phyloP scores from a whole-genome alignment of 1,284 basidiomycete genomes.

The Malassezia arunalokei region DNA sequence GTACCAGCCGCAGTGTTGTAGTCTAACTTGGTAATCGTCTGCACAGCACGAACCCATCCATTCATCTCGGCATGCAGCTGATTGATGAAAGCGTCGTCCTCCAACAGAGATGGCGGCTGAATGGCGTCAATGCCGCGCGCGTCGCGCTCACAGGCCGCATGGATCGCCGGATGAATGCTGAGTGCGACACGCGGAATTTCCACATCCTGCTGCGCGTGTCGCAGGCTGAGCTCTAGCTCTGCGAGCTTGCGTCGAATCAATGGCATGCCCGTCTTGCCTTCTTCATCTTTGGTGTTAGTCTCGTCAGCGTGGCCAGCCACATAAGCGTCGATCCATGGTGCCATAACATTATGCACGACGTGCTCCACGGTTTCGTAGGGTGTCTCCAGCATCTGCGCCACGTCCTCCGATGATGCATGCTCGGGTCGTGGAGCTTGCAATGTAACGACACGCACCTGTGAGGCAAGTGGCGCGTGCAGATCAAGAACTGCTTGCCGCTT shows the following conservation, averaged over 20 bases:
- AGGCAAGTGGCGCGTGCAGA: neutral
- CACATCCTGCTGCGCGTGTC: constrained; percentile 95
- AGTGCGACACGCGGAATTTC: constrained; percentile 95
- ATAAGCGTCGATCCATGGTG: constrained; percentile 96
- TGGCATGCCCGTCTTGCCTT: constrained; percentile 71
- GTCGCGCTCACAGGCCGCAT: constrained; percentile 57
- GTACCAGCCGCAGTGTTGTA: constrained; percentile 90
- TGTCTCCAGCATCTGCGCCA: constrained; percentile 22
- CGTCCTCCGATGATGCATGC: neutral
- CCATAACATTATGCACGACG: constrained; percentile 89
- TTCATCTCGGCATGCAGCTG: constrained; percentile 87
- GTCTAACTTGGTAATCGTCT: constrained; percentile 79
- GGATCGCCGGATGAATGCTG: constrained; percentile 76
- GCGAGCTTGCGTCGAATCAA: constrained; percentile 99
- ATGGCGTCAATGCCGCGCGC: constrained; percentile 54
- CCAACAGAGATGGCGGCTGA: constrained; percentile 57
- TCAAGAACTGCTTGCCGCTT: constrained; percentile 11
- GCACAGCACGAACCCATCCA: constrained; percentile 95
- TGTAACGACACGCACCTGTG: constrained; percentile 12
- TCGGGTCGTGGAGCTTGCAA: constrained; percentile 1
- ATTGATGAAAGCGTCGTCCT: constrained; percentile 84
- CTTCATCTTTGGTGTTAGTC: constrained; percentile 18
- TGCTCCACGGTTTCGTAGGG: constrained; percentile 93
- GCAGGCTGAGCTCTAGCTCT: constrained; percentile 84
- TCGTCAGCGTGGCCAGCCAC: constrained; percentile 51